Evolutionary conservation across 1,284 basidiomycete species (phyloP), one percentile per base, ranked within the genome.

Genomic region (Malassezia slooffiae): DNA sequence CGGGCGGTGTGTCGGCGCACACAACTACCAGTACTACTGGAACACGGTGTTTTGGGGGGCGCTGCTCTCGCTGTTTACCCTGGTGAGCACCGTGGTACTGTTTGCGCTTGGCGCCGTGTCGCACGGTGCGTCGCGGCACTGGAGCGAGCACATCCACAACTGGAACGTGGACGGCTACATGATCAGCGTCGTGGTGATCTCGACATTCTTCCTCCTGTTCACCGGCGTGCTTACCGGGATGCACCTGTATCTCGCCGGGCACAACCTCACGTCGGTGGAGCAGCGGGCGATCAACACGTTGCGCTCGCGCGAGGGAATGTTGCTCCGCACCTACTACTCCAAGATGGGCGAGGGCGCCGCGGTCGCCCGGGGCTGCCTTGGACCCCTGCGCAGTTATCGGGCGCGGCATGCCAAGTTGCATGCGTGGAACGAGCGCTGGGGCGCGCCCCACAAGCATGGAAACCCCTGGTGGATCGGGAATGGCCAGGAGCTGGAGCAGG

Each of bases 221-320:
- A 82, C 81, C 0, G 44, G 55, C 6, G 62, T 75, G 1, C 73
- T 91, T 47, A 55, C 77, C 9, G 36, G 70, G 2, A 74, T 79
- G 3, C 87, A 91, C 59, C 60, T 77, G 12, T 71, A 74, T 19
- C 62, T 87, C n/a, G 76, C 83, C 38, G 52, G 75, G 33, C 54
- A 71, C 34, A 84, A 83, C 48, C 75, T 80, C 63, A 83, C 82
- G 20, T 90, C 86, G 1, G 79, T 90, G 41, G 87, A 91, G 71
- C 77, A 77, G 33, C 73, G 87, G 43, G 63, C 70, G 4, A 71
- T 78, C 17, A 74, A 73, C 21, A 62, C 71, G 12, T 77, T 82
- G 72, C 75, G 75, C 54, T 78, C 81, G 29, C 74, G 78, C 23
- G 86, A 88, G 63, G 62, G 73, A 4, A 70, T 62, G 3, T 63